These are phyloP conservation scores for Pisolithus thermaeus DNA, from an alignment of 1,284 basidiomycete genomes.

Conservation along the genomic window DNA sequence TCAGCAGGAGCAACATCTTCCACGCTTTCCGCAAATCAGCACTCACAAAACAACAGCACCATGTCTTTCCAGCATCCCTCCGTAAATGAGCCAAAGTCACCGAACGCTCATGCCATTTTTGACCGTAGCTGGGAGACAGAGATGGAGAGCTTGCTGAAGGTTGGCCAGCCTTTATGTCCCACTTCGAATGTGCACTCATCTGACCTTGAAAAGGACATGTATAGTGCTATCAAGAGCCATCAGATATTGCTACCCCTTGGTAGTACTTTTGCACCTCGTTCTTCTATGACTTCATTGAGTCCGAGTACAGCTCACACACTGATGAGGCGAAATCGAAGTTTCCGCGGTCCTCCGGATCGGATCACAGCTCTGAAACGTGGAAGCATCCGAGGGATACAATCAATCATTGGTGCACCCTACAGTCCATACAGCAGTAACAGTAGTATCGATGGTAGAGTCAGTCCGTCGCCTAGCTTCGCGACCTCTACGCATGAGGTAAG, in stretches of 20 bases:
- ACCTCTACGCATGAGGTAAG: constrained; percentile 79
- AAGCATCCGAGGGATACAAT: constrained; percentile 82
- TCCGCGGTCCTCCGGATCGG: constrained; percentile 62
- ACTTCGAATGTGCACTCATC: constrained; percentile 4
- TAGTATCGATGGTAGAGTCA: constrained; percentile 78
- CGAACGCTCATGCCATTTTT: constrained; percentile 39
- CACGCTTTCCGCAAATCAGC: constrained; percentile 29
- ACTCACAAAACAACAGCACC: constrained; percentile 30
- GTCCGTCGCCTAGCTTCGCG: constrained; percentile 72
- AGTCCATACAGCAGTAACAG: constrained; percentile 79
- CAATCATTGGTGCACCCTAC: constrained; percentile 58
- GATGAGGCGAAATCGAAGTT: constrained; percentile 54
- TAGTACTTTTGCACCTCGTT: constrained; percentile 35
- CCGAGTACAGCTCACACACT: constrained; percentile 42
- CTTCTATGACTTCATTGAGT: constrained; percentile 50
- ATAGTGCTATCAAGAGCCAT: constrained; percentile 82
- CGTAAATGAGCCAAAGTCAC: constrained; percentile 35
- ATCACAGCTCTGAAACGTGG: constrained; percentile 80
- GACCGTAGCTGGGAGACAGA: constrained; percentile 77
- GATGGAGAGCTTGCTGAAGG: constrained; percentile 82
- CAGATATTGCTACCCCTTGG: constrained; percentile 82
- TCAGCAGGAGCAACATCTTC: constrained; percentile 34
- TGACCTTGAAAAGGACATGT: constrained; percentile 74
- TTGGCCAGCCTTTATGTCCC: constrained; percentile 26
- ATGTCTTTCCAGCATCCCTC: constrained; percentile 39